These are phyloP conservation scores for Yamadazyma triangularis DNA, from an alignment of 1,139 yeast genomes.

Conservation along the genomic window DNA sequence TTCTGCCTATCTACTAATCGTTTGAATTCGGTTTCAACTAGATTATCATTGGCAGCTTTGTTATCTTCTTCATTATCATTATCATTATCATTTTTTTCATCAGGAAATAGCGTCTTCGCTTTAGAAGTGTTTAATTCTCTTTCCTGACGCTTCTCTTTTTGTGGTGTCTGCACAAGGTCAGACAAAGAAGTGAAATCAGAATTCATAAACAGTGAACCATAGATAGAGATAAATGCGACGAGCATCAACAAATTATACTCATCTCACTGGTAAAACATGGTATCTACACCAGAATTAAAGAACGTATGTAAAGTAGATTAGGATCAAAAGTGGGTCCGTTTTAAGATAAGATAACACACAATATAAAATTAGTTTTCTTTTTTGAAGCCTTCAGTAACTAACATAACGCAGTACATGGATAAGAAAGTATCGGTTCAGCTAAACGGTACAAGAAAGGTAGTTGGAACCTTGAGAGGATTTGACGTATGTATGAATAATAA, in stretches of 20 bases:
- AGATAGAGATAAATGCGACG: not conserved
- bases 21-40: not conserved
- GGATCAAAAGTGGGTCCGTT: not conserved
- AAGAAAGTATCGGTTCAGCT: slow-evolving; percentile 66
- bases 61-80: slow-evolving; percentile 1
- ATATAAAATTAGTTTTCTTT: not conserved
- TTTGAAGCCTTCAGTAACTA: no score
- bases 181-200: slow-evolving; percentile 23
- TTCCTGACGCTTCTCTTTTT: not conserved
- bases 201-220: not conserved
- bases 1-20: slow-evolving; percentile 16
- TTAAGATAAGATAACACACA: no score
- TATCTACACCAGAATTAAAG: slow-evolving; percentile 60
- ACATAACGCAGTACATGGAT: slow-evolving; percentile 60
- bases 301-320: slow-evolving; percentile 26
- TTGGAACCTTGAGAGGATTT: slow-evolving; percentile 73
- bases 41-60: not conserved
- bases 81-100: not conserved
- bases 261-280: no score
- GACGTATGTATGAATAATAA: slow-evolving; percentile 44
- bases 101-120: not conserved
- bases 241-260: no score
- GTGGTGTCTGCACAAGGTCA: slow-evolving; percentile 14
- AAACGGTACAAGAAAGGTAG: slow-evolving; percentile 68
- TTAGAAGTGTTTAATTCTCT: not conserved